These are phyloP conservation scores for Vigna angularis DNA, from an alignment of 306 rosid species.

Conservation along the genomic window DNA sequence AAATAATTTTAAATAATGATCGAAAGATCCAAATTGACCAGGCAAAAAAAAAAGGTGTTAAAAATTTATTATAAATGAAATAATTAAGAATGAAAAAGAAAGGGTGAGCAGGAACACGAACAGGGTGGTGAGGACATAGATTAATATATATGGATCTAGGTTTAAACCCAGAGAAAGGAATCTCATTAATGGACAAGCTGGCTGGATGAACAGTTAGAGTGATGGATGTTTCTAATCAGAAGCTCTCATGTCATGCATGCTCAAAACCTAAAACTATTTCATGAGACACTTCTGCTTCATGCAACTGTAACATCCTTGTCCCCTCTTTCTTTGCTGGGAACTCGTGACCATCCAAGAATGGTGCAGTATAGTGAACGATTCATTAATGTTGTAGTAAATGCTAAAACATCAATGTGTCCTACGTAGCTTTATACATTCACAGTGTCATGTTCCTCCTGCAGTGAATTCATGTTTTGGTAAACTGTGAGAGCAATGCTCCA, in stretches of 20 bases:
- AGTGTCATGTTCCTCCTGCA: constrained; percentile 2
- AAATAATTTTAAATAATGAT: too few relatives aligned
- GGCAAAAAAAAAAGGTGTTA: too few relatives aligned
- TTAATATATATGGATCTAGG: neutral
- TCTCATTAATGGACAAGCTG: constrained; percentile 9
- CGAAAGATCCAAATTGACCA: too few relatives aligned
- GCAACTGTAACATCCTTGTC: constrained; percentile 27
- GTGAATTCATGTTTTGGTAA: neutral
- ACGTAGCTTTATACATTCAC: neutral
- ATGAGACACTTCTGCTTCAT: neutral
- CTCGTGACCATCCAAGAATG: constrained; percentile 11
- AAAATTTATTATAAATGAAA: too few relatives aligned
- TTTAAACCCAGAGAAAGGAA: constrained; percentile 13
- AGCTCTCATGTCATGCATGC: neutral
- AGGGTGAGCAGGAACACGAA: neutral
- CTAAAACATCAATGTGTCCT: neutral
- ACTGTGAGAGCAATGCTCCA: neutral
- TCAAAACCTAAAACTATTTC: neutral
- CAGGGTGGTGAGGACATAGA: neutral
- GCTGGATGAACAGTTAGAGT: constrained; percentile 16
- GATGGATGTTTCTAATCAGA: neutral
- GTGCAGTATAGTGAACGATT: neutral
- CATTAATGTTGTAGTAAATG: neutral
- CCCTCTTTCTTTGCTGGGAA: neutral
- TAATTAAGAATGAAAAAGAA: neutral